Base-by-base conservation (phyloP, 2,329 filamentous ascomycete genomes). In the Phoma sp. region DNA sequence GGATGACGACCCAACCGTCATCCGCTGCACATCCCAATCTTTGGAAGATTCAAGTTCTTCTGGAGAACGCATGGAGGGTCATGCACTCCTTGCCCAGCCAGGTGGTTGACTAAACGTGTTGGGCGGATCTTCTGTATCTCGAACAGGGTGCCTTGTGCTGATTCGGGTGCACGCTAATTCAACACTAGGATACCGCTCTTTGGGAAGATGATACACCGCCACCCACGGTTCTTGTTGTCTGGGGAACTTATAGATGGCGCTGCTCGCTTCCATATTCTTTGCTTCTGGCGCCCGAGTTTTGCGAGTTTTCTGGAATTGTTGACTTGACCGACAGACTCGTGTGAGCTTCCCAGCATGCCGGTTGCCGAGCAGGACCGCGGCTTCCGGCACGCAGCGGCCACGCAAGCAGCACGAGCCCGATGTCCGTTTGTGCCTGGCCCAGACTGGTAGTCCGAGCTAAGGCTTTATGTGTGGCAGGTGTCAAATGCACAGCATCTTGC, bases 111-210 rank as follows among this genome's bases (percentile, higher is more conserved):
- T 27, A 51, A 41, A 55, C 52, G 46, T 55, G 52, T 41, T 40
- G 38, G 46, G 45, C 35, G 43, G 47, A 55, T 46, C 46, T 41
- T 25, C 31, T 41, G 37, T 46, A 46, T 6, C 25, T 24, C 32
- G 29, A 41, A 25, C 46, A 44, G 41, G 47, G 32, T 37, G 41
- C 52, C 52, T 41, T 51, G 52, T 51, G 32, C 13, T 32, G 31
- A 47, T 3, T 47, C 37, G 47, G 43, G 21, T 41, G 41, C 46
- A 43, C 52, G 41, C 33, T 43, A 41, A 31, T n/a, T 49, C 33
- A 27, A 46, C 24, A 51, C 52, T 55, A 50, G 52, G 52, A 55
- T 55, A 55, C 52, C 52, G 52, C 52, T 51, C 52, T 55, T 55
- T 47, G 31, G 13, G 41, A 33, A 51, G 41, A 46, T 41, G 41